A percentile compares a stretch with the other conserved stretches of the same genome.
Conservation (phyloP, 768 basidiomycete genomes). For the Lentinula raphanica region DNA sequence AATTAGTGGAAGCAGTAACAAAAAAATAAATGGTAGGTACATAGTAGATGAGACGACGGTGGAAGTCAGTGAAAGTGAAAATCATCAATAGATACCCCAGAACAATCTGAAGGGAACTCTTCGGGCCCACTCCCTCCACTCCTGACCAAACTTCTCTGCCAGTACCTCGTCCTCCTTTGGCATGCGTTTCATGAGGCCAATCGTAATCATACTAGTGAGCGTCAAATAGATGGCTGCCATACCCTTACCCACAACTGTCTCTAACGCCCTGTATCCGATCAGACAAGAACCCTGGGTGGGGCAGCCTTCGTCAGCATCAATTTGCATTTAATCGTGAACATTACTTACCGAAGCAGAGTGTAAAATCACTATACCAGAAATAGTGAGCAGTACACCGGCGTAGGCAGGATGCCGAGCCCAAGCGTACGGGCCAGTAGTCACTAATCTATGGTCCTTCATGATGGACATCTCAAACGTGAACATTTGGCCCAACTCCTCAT, state of each 20-base stretch:
- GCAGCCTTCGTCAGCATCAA: neutral
- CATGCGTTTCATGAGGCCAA: constrained; percentile 35
- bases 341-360: neutral
- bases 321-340: neutral
- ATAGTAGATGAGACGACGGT: too few species aligned
- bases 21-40: too few species aligned
- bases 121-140: constrained; percentile 40
- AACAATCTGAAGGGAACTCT: constrained; percentile 44
- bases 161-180: constrained; percentile 41
- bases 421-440: constrained; percentile 44
- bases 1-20: too few species aligned
- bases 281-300: constrained; percentile 40
- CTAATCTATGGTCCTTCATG: constrained; percentile 37
- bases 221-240: constrained; percentile 20
- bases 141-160: constrained; percentile 31
- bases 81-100: constrained; percentile 38
- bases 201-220: constrained; percentile 26
- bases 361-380: constrained; percentile 28
- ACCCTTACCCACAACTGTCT: constrained; percentile 25
- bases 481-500: constrained; percentile 37
- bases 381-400: constrained; percentile 32
- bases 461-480: constrained; percentile 54
- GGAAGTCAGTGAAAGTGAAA: too few species aligned
- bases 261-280: constrained; percentile 22
- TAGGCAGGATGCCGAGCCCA: constrained; percentile 50